Conservation (phyloP, 73 alveolate species). For the Paramecium sonneborni region DNA sequence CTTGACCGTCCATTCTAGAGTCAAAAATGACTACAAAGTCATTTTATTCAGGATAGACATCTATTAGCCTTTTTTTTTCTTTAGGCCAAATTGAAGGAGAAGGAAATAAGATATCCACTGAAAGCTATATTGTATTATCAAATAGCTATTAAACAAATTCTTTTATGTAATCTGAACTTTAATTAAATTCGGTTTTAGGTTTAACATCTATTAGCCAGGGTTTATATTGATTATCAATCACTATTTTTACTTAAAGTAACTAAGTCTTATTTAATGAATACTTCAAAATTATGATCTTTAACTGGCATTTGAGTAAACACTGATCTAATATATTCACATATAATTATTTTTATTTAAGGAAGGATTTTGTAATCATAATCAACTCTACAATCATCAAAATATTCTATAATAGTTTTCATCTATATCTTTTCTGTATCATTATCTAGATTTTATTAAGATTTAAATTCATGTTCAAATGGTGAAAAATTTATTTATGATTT, state of each 20-base stretch:
- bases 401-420: background rate
- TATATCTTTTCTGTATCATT: slow-evolving; percentile 23
- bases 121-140: background rate
- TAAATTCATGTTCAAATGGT: slow-evolving; percentile 17
- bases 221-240: slow-evolving; percentile 2
- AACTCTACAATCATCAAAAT: slow-evolving; percentile 5
- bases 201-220: slow-evolving; percentile 35
- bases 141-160: background rate
- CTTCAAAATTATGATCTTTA: slow-evolving; percentile 49
- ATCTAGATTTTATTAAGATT: background rate
- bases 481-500: background rate
- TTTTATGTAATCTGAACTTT: background rate
- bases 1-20: slow-evolving; percentile 41
- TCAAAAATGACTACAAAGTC: background rate
- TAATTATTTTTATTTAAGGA: background rate
- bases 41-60: background rate
- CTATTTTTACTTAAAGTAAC: background rate
- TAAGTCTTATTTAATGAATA: background rate
- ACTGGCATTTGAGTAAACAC: background rate
- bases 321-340: background rate
- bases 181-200: background rate
- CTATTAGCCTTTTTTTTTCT: background rate
- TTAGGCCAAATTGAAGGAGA: slow-evolving; percentile 22
- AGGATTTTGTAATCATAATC: background rate
- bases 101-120: slow-evolving; percentile 13